Evolutionary conservation across 2,329 filamentous ascomycete species (phyloP), one percentile per base, ranked within the genome.

Genomic region (Magnaporthiopsis rhizophila): DNA sequence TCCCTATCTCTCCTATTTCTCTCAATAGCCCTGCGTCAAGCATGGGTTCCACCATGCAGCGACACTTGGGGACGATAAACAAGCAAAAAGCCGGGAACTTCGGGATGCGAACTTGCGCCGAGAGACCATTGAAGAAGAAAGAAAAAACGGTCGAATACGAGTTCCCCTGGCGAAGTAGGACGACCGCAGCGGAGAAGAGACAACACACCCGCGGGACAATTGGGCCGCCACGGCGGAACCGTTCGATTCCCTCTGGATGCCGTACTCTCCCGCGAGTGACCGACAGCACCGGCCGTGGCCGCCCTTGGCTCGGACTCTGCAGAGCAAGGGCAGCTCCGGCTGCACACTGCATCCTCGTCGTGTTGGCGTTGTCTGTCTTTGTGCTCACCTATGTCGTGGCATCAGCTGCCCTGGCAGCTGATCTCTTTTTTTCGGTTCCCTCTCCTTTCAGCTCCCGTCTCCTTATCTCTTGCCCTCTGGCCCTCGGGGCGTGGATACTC

Each of bases 381-480:
- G 36, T 38, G 36, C 36, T n/a, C n/a, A 9, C 36, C 57, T 15
- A 50, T 59, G 36, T 38, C 13, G 36, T 38, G 36, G 36, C 36
- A 38, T 38, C 36, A 18, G 36, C 36, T 18, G 36, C 36, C 36
- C 2, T 3, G 36, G 36, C 36, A 38, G 36, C 15, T 38, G 6
- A 36, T 60, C 6, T 28, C 64, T 65, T 69, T 69, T 62, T 36
- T 36, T 36, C 11, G 7, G 4, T 8, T 36, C 34, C 34, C 69
- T 69, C 61, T 64, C 62, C 63, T 65, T 30, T 60, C 26, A 62
- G 62, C 30, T n/a, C 58, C 26, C 26, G 62, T 64, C 30, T 59
- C 26, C 28, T 38, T 66, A 64, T 62, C 34, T 58, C 50, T 18
- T 18, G n/a, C 12, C 11, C 12, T 30, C 36, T 38, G 59, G 61